Conservation (phyloP, 805 yeast species). For the Saturnispora quitensis region DNA sequence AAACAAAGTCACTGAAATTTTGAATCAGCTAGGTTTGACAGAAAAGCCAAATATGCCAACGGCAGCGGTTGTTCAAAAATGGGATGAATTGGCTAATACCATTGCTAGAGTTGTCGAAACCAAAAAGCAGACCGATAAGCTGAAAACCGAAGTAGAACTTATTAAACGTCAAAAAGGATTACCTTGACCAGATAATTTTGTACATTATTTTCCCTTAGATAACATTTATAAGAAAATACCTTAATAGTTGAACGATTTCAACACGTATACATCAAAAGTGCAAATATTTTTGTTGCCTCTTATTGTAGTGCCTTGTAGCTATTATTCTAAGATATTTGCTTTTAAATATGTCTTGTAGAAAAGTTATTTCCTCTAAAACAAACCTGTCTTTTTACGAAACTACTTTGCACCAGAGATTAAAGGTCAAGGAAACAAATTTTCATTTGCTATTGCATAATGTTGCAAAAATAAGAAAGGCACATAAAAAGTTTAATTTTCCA, state of each 20-base stretch:
- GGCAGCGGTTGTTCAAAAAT: slow-evolving; percentile 61
- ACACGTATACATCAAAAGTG: background rate
- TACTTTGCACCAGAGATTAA: background rate
- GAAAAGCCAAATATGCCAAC: slow-evolving; percentile 85
- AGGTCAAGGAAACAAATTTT: too few species aligned
- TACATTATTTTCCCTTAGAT: slow-evolving; percentile 13
- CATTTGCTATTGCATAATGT: too few species aligned
- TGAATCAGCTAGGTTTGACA: slow-evolving; percentile 76
- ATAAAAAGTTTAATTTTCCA: background rate
- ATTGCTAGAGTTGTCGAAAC: slow-evolving; percentile 70
- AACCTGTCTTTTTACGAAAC: background rate
- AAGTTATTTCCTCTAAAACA: background rate
- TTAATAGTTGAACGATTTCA: background rate
- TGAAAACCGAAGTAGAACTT: slow-evolving; percentile 66
- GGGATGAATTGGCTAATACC: slow-evolving; percentile 63
- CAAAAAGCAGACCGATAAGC: slow-evolving; percentile 78
- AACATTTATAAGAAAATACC: background rate
- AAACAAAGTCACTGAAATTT: slow-evolving; percentile 45
- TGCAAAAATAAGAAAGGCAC: background rate
- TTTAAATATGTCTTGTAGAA: background rate
- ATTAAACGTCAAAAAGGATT: slow-evolving; percentile 29
- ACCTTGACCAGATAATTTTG: background rate
- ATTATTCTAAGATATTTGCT: background rate
- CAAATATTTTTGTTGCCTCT: background rate
- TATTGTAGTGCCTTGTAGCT: background rate